Conservation (phyloP, 495 filamentous ascomycete species). For the Penicillium desertorum region DNA sequence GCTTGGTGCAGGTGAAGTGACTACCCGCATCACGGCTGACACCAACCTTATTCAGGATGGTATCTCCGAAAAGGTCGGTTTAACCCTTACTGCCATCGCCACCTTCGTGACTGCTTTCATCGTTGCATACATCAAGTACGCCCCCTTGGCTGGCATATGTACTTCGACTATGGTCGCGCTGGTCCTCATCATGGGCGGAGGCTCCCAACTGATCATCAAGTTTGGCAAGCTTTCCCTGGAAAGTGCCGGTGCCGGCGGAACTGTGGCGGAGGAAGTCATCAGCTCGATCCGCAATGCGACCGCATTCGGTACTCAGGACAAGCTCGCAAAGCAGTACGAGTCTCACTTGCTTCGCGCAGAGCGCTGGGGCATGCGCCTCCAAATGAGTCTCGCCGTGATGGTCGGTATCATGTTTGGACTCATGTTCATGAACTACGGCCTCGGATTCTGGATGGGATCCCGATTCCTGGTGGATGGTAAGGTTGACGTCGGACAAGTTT, state of each 20-base stretch:
- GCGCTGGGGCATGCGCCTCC: conserved; percentile 72
- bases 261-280: conserved; percentile 90
- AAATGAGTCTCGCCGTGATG: conserved; percentile 69
- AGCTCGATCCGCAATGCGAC: conserved; percentile 91
- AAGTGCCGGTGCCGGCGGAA: conserved; percentile 80
- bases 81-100: conserved; percentile 70
- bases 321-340: conserved; percentile 83
- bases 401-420: conserved; percentile 77
- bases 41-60: conserved; percentile 87
- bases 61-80: conserved; percentile 80
- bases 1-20: conserved; percentile 87
- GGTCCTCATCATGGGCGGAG: conserved; percentile 67
- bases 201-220: conserved; percentile 72
- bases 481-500: conserved; percentile 50
- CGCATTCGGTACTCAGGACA: conserved; percentile 89
- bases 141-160: conserved; percentile 81
- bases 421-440: conserved; percentile 84
- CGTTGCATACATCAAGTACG: conserved; percentile 82
- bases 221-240: conserved; percentile 74
- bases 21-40: conserved; percentile 87
- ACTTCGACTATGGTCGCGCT: conserved; percentile 74
- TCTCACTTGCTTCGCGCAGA: conserved; percentile 68
- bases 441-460: conserved; percentile 95
- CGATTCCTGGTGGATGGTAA: conserved; percentile 68
- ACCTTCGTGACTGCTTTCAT: conserved; percentile 88